Evolutionary conservation across 78 protist genomes (phyloP), one percentile per base, ranked within the genome.

Genomic region (Guillardia theta): DNA sequence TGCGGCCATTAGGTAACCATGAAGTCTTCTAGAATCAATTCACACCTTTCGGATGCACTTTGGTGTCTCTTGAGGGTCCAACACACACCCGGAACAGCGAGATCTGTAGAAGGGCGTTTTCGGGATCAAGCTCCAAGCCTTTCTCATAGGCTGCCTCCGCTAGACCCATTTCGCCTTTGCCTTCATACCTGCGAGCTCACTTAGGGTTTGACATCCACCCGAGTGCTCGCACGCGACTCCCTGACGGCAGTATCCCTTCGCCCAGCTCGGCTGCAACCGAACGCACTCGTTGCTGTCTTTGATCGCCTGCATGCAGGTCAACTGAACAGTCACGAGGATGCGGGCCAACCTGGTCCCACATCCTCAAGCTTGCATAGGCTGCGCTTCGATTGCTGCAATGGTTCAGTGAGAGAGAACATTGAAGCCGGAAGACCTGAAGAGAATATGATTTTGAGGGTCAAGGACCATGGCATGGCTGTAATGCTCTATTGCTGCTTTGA

Each of bases 41-140:
- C n/a, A n/a, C n/a, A n/a, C n/a, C n/a, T n/a, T n/a, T n/a, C n/a
- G n/a, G n/a, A n/a, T n/a, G n/a, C n/a, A n/a, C n/a, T n/a, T n/a
- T n/a, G n/a, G n/a, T n/a, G n/a, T n/a, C n/a, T n/a, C n/a, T n/a
- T n/a, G n/a, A n/a, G n/a, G n/a, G n/a, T 36, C 83, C 83, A 30
- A 30, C 83, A 18, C 83, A 70, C 36, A 70, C 83, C 27, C 83
- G 83, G 83, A 70, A 70, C 46, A 70, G 83, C 6, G 83, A 70
- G 83, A 70, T 70, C 83, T 70, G 83, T 4, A 70, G 83, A 36
- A 70, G 83, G 3, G 83, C 83, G 83, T 70, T 70, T 6, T 70
- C 83, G 83, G 83, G 83, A 36, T 70, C 83, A 36, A 24, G 1
- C 83, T 70, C 83, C 41, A 70, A 24, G 21, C 83, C 83, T 24